A percentile compares a stretch with the other conserved stretches of the same genome.
Evolutionary conservation across 1,139 yeast species (phyloP).

Genomic region (Lodderomyces jiufengensis): DNA sequence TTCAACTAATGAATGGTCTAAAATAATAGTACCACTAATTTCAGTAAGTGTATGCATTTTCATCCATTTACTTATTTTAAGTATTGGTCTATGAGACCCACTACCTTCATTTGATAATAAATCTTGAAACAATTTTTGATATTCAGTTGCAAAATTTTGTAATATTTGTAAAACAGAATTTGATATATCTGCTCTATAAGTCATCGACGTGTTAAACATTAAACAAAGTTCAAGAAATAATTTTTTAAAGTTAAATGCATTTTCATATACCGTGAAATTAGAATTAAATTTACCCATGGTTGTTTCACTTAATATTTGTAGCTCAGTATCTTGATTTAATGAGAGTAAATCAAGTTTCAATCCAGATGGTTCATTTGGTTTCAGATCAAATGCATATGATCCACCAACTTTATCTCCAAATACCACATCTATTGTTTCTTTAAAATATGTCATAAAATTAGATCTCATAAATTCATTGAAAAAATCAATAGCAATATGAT

Average conservation of each 20-base stretch:
- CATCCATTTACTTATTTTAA: constrained; percentile 45
- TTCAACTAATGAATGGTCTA: background rate
- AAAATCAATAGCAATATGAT: constrained; percentile 38
- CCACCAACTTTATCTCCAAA: constrained; percentile 32
- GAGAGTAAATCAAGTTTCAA: constrained; percentile 21
- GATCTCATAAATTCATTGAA: constrained; percentile 62
- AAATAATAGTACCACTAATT: constrained; percentile 27
- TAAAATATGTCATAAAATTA: constrained; percentile 63
- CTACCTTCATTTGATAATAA: constrained; percentile 22
- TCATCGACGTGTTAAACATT: constrained; percentile 58
- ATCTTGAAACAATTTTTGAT: constrained; percentile 29
- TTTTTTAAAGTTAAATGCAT: constrained; percentile 52
- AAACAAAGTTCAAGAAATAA: constrained; percentile 51
- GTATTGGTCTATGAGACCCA: constrained; percentile 18
- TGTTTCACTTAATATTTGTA: constrained; percentile 6
- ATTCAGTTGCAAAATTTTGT: constrained; percentile 28
- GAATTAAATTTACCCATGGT: constrained; percentile 4
- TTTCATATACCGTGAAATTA: constrained; percentile 32
- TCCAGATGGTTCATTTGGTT: constrained; percentile 12
- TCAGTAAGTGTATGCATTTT: constrained; percentile 33
- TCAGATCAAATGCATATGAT: constrained; percentile 9
- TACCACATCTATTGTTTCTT: constrained; percentile 45
- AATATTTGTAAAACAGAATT: constrained; percentile 39
- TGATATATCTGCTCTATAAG: constrained; percentile 52
- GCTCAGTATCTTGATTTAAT: constrained; percentile 15